Conservation (phyloP, 2,329 filamentous ascomycete species). For the Scytalidium sp. region DNA sequence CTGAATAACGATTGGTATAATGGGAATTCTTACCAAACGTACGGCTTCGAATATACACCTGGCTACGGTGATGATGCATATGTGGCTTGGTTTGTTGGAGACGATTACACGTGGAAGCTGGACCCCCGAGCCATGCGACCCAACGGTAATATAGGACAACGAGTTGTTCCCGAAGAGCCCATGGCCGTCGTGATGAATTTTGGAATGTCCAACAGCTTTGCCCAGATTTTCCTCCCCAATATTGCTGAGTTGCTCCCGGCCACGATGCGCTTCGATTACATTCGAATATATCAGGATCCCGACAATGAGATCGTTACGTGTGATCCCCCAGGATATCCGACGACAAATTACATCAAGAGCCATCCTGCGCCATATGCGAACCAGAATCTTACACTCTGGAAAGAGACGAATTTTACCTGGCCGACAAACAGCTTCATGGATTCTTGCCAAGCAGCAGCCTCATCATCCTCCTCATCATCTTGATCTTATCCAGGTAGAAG, state of each 20-base stretch:
- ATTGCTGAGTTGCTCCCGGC: conserved; percentile 56
- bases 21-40: conserved; percentile 59
- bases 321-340: conserved; percentile 64
- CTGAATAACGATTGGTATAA: conserved; percentile 67
- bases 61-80: conserved; percentile 55
- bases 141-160: conserved; percentile 67
- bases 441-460: conserved; percentile 40
- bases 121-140: conserved; percentile 57
- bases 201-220: conserved; percentile 67
- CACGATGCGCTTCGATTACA: conserved; percentile 65
- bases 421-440: conserved; percentile 61
- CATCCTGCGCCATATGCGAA: conserved; percentile 62
- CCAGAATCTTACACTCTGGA: conserved; percentile 57
- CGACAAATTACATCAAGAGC: conserved; percentile 62
- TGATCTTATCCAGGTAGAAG: too few relatives aligned
- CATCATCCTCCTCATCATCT: too few relatives aligned
- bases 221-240: conserved; percentile 55
- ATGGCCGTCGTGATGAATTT: conserved; percentile 67
- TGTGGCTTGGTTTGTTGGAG: conserved; percentile 67
- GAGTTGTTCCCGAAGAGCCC: conserved; percentile 64
- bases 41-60: conserved; percentile 61
- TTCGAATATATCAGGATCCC: conserved; percentile 67
- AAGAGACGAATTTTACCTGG: conserved; percentile 51
- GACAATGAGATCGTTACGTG: conserved; percentile 58
- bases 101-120: conserved; percentile 62